These are phyloP conservation scores for Gossypium herbaceum DNA, from an alignment of 345 rosid genomes.

Conservation along the genomic window DNA sequence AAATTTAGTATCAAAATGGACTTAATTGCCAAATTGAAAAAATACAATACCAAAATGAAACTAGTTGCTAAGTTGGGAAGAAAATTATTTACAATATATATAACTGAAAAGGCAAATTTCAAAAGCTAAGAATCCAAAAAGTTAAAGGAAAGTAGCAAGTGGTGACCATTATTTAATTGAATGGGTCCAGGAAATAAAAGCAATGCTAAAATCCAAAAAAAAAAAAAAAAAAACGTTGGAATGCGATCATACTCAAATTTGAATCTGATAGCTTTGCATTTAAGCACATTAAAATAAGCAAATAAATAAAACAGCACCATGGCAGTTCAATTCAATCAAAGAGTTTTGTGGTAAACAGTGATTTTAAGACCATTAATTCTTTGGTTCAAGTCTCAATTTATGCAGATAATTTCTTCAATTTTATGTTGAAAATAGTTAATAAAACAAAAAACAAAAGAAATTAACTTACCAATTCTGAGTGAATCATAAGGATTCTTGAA, in stretches of 20 bases:
- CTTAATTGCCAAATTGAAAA: too few species aligned
- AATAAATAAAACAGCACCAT: too few species aligned
- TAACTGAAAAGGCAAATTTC: too few species aligned
- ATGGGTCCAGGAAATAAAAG: background rate
- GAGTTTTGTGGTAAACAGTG: background rate
- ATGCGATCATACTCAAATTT: background rate
- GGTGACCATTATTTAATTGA: background rate
- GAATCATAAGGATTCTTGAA: slow-evolving; percentile 55
- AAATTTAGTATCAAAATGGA: too few species aligned
- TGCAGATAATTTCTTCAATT: background rate
- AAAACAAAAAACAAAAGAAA: background rate
- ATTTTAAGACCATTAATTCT: background rate
- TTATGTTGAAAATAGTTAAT: too few species aligned
- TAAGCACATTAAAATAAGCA: too few species aligned
- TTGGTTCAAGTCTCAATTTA: background rate
- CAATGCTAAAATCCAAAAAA: background rate
- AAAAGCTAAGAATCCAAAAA: background rate
- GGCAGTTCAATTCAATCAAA: background rate
- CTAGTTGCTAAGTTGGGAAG: too few species aligned
- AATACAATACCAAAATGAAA: too few species aligned
- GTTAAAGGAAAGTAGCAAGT: background rate
- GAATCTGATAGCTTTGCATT: too few species aligned
- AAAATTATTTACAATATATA: too few species aligned
- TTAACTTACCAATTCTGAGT: slow-evolving; percentile 38
- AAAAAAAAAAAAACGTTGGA: background rate